phyloP scores from a whole-genome alignment of 129 eudicot species.

The Arctium minus region DNA sequence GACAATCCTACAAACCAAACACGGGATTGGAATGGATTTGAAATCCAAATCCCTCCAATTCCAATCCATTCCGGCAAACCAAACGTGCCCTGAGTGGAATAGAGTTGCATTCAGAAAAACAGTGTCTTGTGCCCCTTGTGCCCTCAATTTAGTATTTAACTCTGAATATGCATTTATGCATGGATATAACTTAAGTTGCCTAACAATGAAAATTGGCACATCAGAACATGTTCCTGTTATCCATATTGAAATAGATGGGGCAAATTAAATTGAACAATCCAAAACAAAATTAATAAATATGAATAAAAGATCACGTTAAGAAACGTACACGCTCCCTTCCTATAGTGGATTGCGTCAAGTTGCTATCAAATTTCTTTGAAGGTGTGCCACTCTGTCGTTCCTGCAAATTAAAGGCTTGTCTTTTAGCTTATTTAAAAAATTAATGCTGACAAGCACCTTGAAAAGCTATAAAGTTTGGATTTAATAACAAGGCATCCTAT shows the following conservation, averaged over 20 bases:
- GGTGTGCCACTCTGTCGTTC: conserved; percentile 46
- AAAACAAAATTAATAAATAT: neutral
- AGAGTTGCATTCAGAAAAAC: neutral
- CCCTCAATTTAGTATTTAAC: neutral
- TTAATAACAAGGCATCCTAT: neutral
- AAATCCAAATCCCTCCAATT: no score
- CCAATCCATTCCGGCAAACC: no score
- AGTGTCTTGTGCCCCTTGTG: neutral
- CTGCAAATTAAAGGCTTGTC: conserved; percentile 33
- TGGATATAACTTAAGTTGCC: neutral
- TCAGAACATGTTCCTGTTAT: neutral
- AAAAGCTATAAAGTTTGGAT: neutral
- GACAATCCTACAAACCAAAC: no score
- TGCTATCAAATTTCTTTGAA: conserved; percentile 52
- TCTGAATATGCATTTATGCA: neutral
- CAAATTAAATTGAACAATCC: neutral
- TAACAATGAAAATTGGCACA: neutral
- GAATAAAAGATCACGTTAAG: neutral
- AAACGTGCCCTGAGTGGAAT: neutral
- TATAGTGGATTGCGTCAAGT: conserved; percentile 47
- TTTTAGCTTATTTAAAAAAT: conserved; percentile 9
- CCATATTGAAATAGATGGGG: neutral
- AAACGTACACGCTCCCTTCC: conserved; percentile 71
- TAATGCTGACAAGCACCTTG: neutral
- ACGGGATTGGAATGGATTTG: no score